A percentile compares a stretch with the other conserved stretches of the same genome.
These are phyloP conservation scores for Trichoderma reesei DNA, from an alignment of 495 filamentous ascomycete genomes.

Conservation along the genomic window DNA sequence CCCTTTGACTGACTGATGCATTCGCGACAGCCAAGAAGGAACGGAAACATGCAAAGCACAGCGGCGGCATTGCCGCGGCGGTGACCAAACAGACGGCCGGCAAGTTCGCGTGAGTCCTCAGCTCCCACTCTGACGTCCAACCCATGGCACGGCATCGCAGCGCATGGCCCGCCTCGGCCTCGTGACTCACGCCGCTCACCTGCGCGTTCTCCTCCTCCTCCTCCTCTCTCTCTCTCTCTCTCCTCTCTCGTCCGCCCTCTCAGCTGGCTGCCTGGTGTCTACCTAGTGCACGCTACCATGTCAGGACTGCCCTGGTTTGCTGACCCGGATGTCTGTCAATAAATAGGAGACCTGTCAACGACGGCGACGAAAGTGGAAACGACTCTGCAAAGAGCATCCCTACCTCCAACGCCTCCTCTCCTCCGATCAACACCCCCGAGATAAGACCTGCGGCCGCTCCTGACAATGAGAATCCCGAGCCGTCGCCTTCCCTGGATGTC, in stretches of 20 bases:
- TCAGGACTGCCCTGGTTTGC: not conserved
- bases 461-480: conserved; percentile 26
- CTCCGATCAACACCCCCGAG: conserved; percentile 29
- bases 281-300: not conserved
- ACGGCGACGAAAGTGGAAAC: conserved; percentile 17
- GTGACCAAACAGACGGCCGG: conserved; percentile 39
- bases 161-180: conserved; percentile 1
- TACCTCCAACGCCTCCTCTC: conserved; percentile 32
- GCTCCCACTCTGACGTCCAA: not conserved
- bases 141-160: conserved; percentile 1
- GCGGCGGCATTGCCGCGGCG: conserved; percentile 40
- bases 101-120: conserved; percentile 37
- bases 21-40: conserved; percentile 35
- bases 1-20: not conserved
- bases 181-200: not conserved
- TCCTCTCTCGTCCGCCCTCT: no score
- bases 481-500: conserved; percentile 35
- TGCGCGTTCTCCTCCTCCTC: not conserved
- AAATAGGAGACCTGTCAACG: conserved; percentile 23
- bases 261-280: no score
- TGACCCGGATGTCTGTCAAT: not conserved
- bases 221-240: not conserved
- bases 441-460: conserved; percentile 28
- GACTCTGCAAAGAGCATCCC: conserved; percentile 21
- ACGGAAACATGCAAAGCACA: conserved; percentile 43